A percentile compares a stretch with the other conserved stretches of the same genome.
Evolutionary conservation across 495 filamentous ascomycete genomes (phyloP).

Genomic region (Hypomontagnella submonticulosa): DNA sequence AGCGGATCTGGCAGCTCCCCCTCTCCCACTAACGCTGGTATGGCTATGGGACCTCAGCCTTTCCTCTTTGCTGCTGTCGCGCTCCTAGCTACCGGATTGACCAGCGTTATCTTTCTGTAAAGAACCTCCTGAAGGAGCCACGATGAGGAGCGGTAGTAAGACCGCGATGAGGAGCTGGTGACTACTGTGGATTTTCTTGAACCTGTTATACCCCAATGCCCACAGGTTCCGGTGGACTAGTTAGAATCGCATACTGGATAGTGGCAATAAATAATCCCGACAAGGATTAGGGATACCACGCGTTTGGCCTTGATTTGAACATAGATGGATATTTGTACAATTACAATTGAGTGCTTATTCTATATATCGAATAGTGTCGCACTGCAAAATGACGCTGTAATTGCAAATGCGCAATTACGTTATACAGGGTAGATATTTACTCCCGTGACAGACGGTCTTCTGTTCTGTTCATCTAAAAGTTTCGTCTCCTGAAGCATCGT

Average conservation of each 20-base stretch:
- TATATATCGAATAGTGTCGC: conserved; percentile 21
- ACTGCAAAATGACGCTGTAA: too few species aligned
- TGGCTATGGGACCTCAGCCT: conserved; percentile 30
- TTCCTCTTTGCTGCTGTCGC: conserved; percentile 41
- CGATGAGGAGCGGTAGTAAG: conserved; percentile 4
- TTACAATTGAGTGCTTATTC: conserved; percentile 37
- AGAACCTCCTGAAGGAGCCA: conserved; percentile 5
- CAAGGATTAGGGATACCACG: conserved; percentile 9
- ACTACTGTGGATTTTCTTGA: conserved; percentile 14
- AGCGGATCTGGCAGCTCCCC: conserved; percentile 25
- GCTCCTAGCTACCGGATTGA: conserved; percentile 41
- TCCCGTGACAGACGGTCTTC: too few species aligned
- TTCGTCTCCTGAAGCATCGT: conserved; percentile 32
- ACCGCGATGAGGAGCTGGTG: conserved; percentile 7
- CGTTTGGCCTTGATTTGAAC: conserved; percentile 25
- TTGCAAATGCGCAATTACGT: too few species aligned
- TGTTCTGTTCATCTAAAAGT: conserved; percentile 22
- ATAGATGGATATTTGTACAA: conserved; percentile 40
- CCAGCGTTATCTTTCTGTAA: conserved; percentile 42
- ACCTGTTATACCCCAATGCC: conserved; percentile 38
- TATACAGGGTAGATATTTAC: too few species aligned
- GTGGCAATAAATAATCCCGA: conserved; percentile 14
- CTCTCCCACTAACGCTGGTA: conserved; percentile 30
- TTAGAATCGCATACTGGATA: conserved; percentile 20
- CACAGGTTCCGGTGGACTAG: conserved; percentile 15